phyloP scores from a whole-genome alignment of 192 early-diverging fungal genomes.

The Mortierella alpina region DNA sequence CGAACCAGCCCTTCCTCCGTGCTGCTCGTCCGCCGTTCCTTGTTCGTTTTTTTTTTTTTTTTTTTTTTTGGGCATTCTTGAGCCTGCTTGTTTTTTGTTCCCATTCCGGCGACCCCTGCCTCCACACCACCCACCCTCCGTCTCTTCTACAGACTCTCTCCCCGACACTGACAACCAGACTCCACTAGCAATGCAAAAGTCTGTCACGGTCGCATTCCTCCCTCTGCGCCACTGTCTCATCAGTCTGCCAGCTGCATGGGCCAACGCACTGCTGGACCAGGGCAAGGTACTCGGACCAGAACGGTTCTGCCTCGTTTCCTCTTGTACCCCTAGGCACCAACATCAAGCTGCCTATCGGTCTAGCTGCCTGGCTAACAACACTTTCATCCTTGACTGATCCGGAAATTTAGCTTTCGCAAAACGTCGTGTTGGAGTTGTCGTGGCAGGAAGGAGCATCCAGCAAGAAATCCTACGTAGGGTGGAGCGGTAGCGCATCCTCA shows the following conservation, averaged over 20 bases:
- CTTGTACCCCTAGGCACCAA: not conserved
- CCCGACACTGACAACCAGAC: too few species aligned
- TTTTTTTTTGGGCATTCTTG: too few species aligned
- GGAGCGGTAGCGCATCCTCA: slow-evolving; percentile 70
- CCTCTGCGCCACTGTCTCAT: slow-evolving; percentile 77
- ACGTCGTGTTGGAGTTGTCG: slow-evolving; percentile 68
- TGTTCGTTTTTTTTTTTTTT: too few species aligned
- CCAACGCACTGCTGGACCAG: slow-evolving; percentile 73
- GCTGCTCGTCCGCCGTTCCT: not conserved
- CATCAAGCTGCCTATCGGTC: not conserved
- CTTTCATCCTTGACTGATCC: not conserved
- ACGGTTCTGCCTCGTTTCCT: not conserved
- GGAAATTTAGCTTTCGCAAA: slow-evolving; percentile 60
- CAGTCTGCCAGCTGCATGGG: slow-evolving; percentile 81
- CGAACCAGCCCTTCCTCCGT: too few species aligned
- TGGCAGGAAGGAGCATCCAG: slow-evolving; percentile 55
- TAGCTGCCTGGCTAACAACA: not conserved
- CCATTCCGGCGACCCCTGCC: too few species aligned
- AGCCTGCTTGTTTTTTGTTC: too few species aligned
- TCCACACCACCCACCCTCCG: too few species aligned
- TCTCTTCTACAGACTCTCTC: too few species aligned
- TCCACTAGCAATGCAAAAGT: slow-evolving; percentile 63
- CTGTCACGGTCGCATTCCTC: slow-evolving; percentile 70
- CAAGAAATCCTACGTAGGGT: slow-evolving; percentile 70
- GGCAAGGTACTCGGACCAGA: slow-evolving; percentile 67